Evolutionary conservation across 768 basidiomycete genomes (phyloP), one percentile per base, ranked within the genome.

Genomic region (Rhizopogon rudus): DNA sequence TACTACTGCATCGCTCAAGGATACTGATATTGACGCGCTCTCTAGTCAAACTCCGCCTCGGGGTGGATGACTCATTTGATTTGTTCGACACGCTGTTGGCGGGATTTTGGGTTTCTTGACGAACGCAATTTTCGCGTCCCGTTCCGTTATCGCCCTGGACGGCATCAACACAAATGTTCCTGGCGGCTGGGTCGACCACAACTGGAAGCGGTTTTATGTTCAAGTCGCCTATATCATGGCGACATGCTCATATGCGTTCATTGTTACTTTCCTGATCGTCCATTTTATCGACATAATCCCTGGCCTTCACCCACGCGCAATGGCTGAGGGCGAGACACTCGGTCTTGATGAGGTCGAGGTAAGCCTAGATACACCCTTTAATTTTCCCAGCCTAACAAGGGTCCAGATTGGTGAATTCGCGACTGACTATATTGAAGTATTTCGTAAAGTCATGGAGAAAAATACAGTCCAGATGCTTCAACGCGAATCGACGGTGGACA

Each of bases 41-140:
- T 29, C 25, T 60, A 90, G 87, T 88, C 22, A 90, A 91, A 71
- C 80, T 81, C 61, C 63, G 87, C 35, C 56, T 93, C 53, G 71
- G 75, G 16, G 81, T 93, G 51, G 94, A 97, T 66, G 94, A 96
- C 65, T 84, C 92, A 0, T 84, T 96, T 44, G 94, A 98, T 95
- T 93, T 67, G 93, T 93, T n/a, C 85, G 91, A 63, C 94, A 96
- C 75, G 94, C 87, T 37, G 72, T 95, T 37, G 92, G 91, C 7
- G 91, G 91, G 22, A 81, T 91, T 43, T 71, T 90, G 50, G 93
- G 91, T 42, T 76, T 90, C 16, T 65, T 91, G 45, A 60, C 78
- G 59, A 93, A 88, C 56, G 91, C 73, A 16, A 77, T 94, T 62
- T 92, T 94, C 63, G 92, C 86, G 10, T 81, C 86, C n/a, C 70